Percentiles rank a stretch among this genome's conserved stretches.
These are phyloP conservation scores for Barnettozyma hawaiiensis DNA, from an alignment of 1,139 yeast species.

Conservation along the genomic window DNA sequence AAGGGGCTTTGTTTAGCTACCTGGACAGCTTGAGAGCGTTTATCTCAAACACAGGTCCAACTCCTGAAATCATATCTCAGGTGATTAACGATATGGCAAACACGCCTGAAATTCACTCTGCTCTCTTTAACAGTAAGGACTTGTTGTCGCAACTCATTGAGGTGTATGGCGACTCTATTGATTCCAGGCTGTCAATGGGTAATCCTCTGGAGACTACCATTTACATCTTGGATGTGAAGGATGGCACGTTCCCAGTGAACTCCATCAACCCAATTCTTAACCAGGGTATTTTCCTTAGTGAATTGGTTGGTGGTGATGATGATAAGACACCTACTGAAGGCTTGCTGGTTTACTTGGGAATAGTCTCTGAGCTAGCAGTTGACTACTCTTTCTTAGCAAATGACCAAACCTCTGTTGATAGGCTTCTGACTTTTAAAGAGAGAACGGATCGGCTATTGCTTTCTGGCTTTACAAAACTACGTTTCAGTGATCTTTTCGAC, in stretches of 20 bases:
- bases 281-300: constrained; percentile 25
- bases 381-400: constrained; percentile 31
- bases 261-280: constrained; percentile 17
- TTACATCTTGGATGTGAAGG: constrained; percentile 29
- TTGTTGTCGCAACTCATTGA: constrained; percentile 15
- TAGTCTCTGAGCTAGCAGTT: constrained; percentile 32
- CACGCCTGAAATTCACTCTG: constrained; percentile 2
- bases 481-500: background rate
- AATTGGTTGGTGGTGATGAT: constrained; percentile 15
- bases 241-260: constrained; percentile 16
- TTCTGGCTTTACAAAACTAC: background rate
- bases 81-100: constrained; percentile 9
- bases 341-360: constrained; percentile 26
- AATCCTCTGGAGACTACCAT: constrained; percentile 41
- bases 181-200: constrained; percentile 38
- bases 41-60: constrained; percentile 10
- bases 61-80: constrained; percentile 11
- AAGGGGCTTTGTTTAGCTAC: constrained; percentile 18
- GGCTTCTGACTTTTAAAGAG: background rate
- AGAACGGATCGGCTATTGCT: constrained; percentile 6
- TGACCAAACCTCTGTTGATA: constrained; percentile 4
- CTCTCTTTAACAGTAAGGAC: constrained; percentile 3
- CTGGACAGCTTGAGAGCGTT: constrained; percentile 16
- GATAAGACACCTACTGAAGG: constrained; percentile 1
- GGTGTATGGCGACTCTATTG: constrained; percentile 26